phyloP scores from a whole-genome alignment of 2,329 filamentous ascomycete species.

The Tolypocladium guangdongense region DNA sequence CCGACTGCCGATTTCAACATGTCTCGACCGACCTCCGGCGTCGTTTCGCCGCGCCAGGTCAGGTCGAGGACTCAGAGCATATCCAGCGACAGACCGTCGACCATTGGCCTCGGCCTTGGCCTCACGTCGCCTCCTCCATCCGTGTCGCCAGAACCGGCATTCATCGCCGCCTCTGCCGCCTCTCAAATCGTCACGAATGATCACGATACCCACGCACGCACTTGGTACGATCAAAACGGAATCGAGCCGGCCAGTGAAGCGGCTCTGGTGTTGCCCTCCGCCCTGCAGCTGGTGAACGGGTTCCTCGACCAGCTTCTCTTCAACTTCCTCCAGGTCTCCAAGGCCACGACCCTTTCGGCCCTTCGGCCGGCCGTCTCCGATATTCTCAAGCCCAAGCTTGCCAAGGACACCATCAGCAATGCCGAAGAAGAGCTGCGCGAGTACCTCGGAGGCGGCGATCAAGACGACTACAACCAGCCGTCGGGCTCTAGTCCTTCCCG shows the following conservation, averaged over 20 bases:
- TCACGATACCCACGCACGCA: constrained; percentile 62
- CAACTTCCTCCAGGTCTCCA: constrained; percentile 72
- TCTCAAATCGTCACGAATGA: constrained; percentile 87
- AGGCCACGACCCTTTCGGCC: constrained; percentile 63
- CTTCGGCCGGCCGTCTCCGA: constrained; percentile 77
- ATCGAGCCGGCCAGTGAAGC: constrained; percentile 55
- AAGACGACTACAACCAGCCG: constrained; percentile 57
- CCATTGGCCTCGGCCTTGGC: constrained; percentile 45
- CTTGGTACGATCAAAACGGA: constrained; percentile 59
- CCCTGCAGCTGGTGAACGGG: constrained; percentile 71
- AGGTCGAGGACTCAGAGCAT: constrained; percentile 50
- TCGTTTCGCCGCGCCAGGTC: constrained; percentile 21
- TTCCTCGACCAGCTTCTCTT: constrained; percentile 92
- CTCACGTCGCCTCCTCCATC: constrained; percentile 48
- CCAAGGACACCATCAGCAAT: constrained; percentile 69
- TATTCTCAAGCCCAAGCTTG: constrained; percentile 80
- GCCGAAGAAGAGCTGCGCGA: constrained; percentile 82
- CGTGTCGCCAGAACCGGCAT: constrained; percentile 69
- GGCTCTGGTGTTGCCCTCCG: constrained; percentile 60
- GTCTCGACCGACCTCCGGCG: constrained; percentile 23
- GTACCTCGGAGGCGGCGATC: constrained; percentile 69
- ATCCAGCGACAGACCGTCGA: constrained; percentile 60
- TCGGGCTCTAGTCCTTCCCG: constrained; percentile 35
- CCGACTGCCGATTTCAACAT: constrained; percentile 13
- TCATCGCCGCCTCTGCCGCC: constrained; percentile 79